Base-by-base conservation (phyloP, 371 early-diverging fungal species). In the Rhizopus sp. region DNA sequence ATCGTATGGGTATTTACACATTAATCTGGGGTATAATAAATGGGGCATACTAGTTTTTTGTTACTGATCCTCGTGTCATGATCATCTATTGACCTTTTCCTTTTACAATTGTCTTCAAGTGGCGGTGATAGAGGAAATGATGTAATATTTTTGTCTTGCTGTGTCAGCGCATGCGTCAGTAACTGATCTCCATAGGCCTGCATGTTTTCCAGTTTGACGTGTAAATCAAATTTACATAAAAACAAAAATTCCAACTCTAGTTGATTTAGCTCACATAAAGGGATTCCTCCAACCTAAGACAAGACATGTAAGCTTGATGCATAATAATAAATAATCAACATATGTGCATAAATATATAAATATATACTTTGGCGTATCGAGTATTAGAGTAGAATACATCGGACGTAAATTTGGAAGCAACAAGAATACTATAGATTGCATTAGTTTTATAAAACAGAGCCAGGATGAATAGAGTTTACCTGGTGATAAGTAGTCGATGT, bases 171-270 rank as follows among this genome's bases (percentile, higher is more conserved):
- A 53, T 69, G 69, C 12, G 53, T 69, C 45, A 80, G 55, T 51
- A 86, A 50, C 39, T 84, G 83, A 65, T 84, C 75, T 38, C 81
- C 85, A 61, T 91, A 91, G 38, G 82, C 73, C 63, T 92, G 89
- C 53, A 96, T 69, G 57, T 89, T 81, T 4, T 84, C 78, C 7
- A 81, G 75, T 35, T 82, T 80, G 40, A 88, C 83, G 45, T 88
- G 80, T 17, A 96, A 81, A 55, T 91, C 81, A 80, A 95, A 96
- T 51, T 90, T 80, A 42, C 92, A 86, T 60, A 93, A 73, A 50
- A 89, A 90, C 39, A 94, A 75, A 54, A 96, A 88, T 73, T 95
- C 95, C 34, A 95, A 65, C 62, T 96, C 96, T 34, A 96, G 73
- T 56, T 89, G 77, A 70, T 96, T 96, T 59, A 96, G 73, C 64